phyloP scores from a whole-genome alignment of 805 yeast genomes.

The Pichia nanzhaoensis region DNA sequence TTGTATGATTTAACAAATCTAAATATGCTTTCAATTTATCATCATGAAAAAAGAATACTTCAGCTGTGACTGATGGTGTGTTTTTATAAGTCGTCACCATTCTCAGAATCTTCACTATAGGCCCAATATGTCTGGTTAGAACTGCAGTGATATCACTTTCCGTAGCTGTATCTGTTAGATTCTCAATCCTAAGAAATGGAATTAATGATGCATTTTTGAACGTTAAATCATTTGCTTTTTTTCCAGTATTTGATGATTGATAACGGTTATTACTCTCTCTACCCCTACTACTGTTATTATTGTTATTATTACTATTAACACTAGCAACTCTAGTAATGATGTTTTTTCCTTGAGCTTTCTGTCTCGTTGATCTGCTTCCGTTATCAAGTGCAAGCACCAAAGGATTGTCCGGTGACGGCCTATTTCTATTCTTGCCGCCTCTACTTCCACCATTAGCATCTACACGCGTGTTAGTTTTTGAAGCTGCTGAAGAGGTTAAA shows the following conservation, averaged over 20 bases:
- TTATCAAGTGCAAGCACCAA: not conserved
- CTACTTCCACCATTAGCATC: too few relatives aligned
- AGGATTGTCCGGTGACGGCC: too few relatives aligned
- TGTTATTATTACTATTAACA: not conserved
- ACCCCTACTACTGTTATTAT: not conserved
- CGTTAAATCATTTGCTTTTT: slow-evolving; percentile 4
- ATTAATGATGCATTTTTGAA: slow-evolving; percentile 22
- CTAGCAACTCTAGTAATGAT: not conserved
- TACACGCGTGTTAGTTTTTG: too few relatives aligned
- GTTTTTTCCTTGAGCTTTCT: too few relatives aligned
- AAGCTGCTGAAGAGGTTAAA: too few relatives aligned
- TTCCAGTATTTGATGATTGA: not conserved
- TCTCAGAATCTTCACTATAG: slow-evolving; percentile 14
- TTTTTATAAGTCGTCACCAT: not conserved
- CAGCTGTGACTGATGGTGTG: slow-evolving; percentile 14
- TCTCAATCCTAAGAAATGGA: slow-evolving; percentile 26
- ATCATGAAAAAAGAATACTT: slow-evolving; percentile 15
- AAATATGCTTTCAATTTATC: slow-evolving; percentile 8
- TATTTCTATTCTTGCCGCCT: too few relatives aligned
- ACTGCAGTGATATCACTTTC: slow-evolving; percentile 25
- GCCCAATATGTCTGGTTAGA: slow-evolving; percentile 19
- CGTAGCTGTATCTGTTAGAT: slow-evolving; percentile 28
- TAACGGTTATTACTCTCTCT: not conserved
- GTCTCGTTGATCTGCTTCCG: too few relatives aligned
- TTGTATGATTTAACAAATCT: slow-evolving; percentile 6